Evolutionary conservation across 1,284 basidiomycete genomes (phyloP).

Genomic region (Malassezia furfur): DNA sequence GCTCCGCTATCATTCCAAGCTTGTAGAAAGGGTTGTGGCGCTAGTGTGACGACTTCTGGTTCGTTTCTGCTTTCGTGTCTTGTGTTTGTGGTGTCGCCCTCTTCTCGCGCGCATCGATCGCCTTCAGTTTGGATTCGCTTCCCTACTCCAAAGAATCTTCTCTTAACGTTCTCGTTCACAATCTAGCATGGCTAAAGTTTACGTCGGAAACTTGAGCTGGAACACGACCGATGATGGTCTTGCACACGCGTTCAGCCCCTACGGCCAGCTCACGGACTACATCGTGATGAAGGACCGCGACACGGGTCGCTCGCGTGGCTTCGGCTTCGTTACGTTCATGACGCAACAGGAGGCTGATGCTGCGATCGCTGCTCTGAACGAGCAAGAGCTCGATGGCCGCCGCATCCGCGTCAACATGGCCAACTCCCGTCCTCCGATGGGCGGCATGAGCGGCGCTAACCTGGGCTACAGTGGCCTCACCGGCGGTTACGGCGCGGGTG

Average conservation of each 20-base stretch:
- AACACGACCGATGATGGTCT: slow-evolving; percentile 47
- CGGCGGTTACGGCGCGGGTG: slow-evolving; percentile 44
- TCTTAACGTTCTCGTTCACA: slow-evolving; percentile 2
- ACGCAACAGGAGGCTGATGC: slow-evolving; percentile 61
- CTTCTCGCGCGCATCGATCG: background rate
- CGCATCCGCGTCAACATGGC: slow-evolving; percentile 84
- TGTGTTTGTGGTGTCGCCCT: background rate
- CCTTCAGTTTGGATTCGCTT: background rate
- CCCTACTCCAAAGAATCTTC: background rate
- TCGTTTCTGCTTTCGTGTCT: background rate
- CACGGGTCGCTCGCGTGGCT: slow-evolving; percentile 79
- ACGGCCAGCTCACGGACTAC: slow-evolving; percentile 47
- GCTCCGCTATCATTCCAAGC: background rate
- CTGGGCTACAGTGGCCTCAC: slow-evolving; percentile 35
- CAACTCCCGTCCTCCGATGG: slow-evolving; percentile 59
- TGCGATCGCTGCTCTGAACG: slow-evolving; percentile 72
- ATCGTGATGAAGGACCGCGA: slow-evolving; percentile 91
- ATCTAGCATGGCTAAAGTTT: slow-evolving; percentile 46
- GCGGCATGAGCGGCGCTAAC: slow-evolving; percentile 29
- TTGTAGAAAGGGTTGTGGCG: background rate
- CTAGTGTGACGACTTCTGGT: background rate
- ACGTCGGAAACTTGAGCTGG: slow-evolving; percentile 49
- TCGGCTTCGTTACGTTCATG: slow-evolving; percentile 67
- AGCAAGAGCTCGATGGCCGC: slow-evolving; percentile 85
- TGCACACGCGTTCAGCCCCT: slow-evolving; percentile 44